Conservation (phyloP, 2,329 filamentous ascomycete genomes). For the Neocatenulostroma microsporum region DNA sequence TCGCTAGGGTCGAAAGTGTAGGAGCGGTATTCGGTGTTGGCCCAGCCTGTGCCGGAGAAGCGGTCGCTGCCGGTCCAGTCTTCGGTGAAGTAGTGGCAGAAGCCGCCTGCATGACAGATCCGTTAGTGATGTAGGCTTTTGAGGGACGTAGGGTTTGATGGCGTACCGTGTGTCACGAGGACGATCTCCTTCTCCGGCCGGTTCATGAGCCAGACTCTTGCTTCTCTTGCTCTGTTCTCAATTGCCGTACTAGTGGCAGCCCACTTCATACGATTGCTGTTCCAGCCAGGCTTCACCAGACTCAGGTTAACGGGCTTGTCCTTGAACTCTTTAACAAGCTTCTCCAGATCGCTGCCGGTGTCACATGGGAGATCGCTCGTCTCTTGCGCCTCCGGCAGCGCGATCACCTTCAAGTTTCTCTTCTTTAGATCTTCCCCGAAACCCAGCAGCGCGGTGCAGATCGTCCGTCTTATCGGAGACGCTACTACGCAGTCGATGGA, state of each 20-base stretch:
- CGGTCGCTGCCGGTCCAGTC: slow-evolving; percentile 60
- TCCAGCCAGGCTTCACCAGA: slow-evolving; percentile 58
- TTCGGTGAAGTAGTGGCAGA: slow-evolving; percentile 76
- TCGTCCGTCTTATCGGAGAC: slow-evolving; percentile 71
- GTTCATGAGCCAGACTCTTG: slow-evolving; percentile 50
- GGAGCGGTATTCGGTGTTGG: slow-evolving; percentile 63
- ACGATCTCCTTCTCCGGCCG: slow-evolving; percentile 59
- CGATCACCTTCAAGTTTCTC: slow-evolving; percentile 49
- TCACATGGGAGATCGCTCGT: slow-evolving; percentile 68
- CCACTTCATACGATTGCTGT: slow-evolving; percentile 52
- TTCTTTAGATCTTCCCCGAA: slow-evolving; percentile 52
- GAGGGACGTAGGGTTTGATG: background rate
- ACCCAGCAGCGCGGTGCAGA: slow-evolving; percentile 65
- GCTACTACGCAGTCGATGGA: slow-evolving; percentile 63
- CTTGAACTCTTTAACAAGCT: slow-evolving; percentile 54
- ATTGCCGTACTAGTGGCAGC: slow-evolving; percentile 46
- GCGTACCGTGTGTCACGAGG: slow-evolving; percentile 65
- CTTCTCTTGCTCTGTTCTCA: slow-evolving; percentile 52
- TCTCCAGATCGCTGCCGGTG: slow-evolving; percentile 53
- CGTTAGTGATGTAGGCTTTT: background rate
- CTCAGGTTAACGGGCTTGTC: slow-evolving; percentile 55
- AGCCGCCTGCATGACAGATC: slow-evolving; percentile 40
- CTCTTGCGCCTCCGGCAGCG: slow-evolving; percentile 72
- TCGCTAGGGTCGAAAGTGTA: slow-evolving; percentile 52
- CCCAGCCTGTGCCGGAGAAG: slow-evolving; percentile 59